These are phyloP conservation scores for Polychaeton citri DNA, from an alignment of 2,329 filamentous ascomycete genomes.

Conservation along the genomic window DNA sequence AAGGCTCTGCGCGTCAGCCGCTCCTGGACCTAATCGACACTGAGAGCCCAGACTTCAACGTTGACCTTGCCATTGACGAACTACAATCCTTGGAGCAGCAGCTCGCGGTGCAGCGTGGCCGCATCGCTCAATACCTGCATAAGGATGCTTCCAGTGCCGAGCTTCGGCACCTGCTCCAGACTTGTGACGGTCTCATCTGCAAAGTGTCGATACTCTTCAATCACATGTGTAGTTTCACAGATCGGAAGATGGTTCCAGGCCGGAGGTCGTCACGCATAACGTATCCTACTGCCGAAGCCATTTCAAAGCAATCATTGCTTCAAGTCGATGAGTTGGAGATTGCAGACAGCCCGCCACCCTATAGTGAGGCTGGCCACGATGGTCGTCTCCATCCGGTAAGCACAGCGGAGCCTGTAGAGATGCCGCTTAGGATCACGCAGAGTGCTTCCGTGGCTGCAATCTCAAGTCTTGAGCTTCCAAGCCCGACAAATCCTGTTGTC, in stretches of 20 bases:
- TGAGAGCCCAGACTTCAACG: slow-evolving; percentile 6
- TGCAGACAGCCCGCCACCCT: not conserved
- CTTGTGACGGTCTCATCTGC: slow-evolving; percentile 31
- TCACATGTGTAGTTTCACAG: not conserved
- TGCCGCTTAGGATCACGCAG: not conserved
- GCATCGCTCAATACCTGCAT: slow-evolving; percentile 25
- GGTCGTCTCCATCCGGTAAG: not conserved
- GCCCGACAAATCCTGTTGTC: slow-evolving; percentile 18
- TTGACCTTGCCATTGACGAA: slow-evolving; percentile 27
- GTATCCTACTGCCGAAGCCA: no score
- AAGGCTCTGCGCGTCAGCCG: not conserved
- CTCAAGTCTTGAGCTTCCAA: slow-evolving; percentile 9
- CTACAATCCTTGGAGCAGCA: slow-evolving; percentile 19
- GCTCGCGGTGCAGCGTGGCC: slow-evolving; percentile 17
- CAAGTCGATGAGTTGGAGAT: no score
- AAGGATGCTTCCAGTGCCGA: slow-evolving; percentile 24
- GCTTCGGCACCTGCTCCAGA: slow-evolving; percentile 26
- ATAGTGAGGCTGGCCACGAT: not conserved
- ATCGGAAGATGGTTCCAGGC: no score
- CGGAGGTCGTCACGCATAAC: no score
- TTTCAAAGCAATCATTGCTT: no score
- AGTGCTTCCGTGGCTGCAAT: not conserved
- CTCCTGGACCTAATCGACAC: not conserved
- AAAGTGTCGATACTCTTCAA: not conserved
- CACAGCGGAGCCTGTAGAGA: not conserved